Base-by-base conservation (phyloP, 805 yeast species). In the Candida maesae region DNA sequence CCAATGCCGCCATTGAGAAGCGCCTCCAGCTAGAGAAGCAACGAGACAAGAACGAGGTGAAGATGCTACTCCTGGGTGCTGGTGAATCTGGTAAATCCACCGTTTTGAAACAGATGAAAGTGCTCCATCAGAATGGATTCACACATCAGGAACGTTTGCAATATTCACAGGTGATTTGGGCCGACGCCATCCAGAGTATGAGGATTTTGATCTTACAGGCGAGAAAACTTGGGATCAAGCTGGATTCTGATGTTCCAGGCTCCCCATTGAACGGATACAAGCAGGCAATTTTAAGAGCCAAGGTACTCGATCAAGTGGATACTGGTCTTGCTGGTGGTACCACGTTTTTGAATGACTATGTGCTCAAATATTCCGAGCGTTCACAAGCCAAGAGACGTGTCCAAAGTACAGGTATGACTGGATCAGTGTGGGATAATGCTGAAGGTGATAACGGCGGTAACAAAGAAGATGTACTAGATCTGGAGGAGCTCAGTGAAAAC, bases 21-120 rank as follows among this genome's bases (percentile, higher is more conserved):
- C 65, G 78, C 14, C 57, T 84, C 41, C 73, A 70, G 46, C 64
- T 70, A 47, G 75, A 68, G 44, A 75, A 72, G 46, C 74, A 73
- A 44, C 65, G 68, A 35, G 79, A 74, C 34, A 76, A 71, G 52
- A 75, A 76, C 45, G 81, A 76, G 50, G 73, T 83, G 26, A 87
- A 83, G 59, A 68, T 91, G 46, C 63, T 91, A 29, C 68, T 91
- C n/a, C 65, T 89, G 26, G 96, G 98, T 31, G 86, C 98, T 0
- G 98, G 97, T 5, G 98, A 90, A 59, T 81, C 91, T 38, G 97
- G 98, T 6, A 90, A 90, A 59, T 84, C 95, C 2, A 90, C 98
- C 0, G 95, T 90, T 6, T 65, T 90, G 50, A 90, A 90, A 61
- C 97, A 90, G 60, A 74, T 90, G 79, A 78, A 84, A 52, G 69